Conservation (phyloP, 768 basidiomycete species). For the Phlebiopsis flavidoalba region DNA sequence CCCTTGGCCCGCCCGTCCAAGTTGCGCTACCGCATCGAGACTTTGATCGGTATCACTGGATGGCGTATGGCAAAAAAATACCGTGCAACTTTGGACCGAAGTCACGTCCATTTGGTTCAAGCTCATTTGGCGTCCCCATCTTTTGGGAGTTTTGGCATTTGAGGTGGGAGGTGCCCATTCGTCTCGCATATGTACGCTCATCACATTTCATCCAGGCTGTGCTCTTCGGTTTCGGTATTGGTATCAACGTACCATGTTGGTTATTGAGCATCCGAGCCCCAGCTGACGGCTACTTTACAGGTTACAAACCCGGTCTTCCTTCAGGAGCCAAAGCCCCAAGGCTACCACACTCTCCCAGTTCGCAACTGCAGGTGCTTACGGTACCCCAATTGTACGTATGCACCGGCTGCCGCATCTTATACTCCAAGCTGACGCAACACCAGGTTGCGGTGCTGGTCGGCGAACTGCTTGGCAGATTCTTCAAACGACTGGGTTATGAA, state of each 20-base stretch:
- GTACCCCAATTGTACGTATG: slow-evolving; percentile 19
- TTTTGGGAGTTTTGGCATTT: slow-evolving; percentile 45
- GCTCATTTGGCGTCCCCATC: slow-evolving; percentile 60
- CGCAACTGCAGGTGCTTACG: slow-evolving; percentile 48
- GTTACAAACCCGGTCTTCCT: slow-evolving; percentile 66
- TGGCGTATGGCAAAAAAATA: slow-evolving; percentile 51
- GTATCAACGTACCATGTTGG: slow-evolving; percentile 47
- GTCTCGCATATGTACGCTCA: not conserved
- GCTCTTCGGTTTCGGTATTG: slow-evolving; percentile 61
- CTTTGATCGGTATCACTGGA: slow-evolving; percentile 61
- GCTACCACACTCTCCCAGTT: slow-evolving; percentile 46
- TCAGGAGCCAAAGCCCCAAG: slow-evolving; percentile 46
- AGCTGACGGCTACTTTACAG: slow-evolving; percentile 22
- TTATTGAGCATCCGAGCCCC: not conserved
- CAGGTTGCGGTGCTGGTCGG: slow-evolving; percentile 47
- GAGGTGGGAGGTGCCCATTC: slow-evolving; percentile 31
- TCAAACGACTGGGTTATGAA: slow-evolving; percentile 48
- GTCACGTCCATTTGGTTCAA: slow-evolving; percentile 41
- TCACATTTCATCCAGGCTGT: slow-evolving; percentile 31
- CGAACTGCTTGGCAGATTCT: slow-evolving; percentile 44
- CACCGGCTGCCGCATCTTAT: not conserved
- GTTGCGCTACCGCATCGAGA: slow-evolving; percentile 52
- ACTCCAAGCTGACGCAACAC: not conserved
- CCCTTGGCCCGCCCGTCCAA: slow-evolving; percentile 41
- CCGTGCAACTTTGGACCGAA: slow-evolving; percentile 44